Evolutionary conservation across 2,329 filamentous ascomycete species (phyloP).

Genomic region (Fusarium armeniacum): DNA sequence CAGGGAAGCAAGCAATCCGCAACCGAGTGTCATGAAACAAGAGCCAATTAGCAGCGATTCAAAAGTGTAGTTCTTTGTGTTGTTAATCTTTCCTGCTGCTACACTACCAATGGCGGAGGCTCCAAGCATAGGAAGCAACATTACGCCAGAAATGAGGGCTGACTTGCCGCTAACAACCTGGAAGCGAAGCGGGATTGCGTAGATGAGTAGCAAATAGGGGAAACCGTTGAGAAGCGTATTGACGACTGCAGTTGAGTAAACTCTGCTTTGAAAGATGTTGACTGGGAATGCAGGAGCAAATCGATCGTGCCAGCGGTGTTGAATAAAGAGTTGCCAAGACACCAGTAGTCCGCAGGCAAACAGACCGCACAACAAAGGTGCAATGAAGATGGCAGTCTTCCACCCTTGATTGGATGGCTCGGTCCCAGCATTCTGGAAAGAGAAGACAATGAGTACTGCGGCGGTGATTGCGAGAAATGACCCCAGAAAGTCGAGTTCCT

Average conservation of each 20-base stretch:
- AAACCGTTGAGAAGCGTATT: constrained; percentile 66
- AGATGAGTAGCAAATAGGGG: constrained; percentile 64
- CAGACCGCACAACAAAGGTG: constrained; percentile 50
- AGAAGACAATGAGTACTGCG: constrained; percentile 68
- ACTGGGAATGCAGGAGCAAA: constrained; percentile 62
- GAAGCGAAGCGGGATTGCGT: constrained; percentile 63
- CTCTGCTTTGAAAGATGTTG: constrained; percentile 61
- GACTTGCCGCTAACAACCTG: constrained; percentile 65
- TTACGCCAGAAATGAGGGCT: constrained; percentile 62
- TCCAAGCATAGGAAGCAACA: constrained; percentile 68
- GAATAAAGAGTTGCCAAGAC: constrained; percentile 50
- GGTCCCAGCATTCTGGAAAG: constrained; percentile 67
- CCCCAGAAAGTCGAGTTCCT: constrained; percentile 67
- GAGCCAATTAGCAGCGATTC: constrained; percentile 62
- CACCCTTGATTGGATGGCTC: constrained; percentile 56
- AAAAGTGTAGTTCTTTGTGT: constrained; percentile 57
- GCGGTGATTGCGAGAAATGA: constrained; percentile 67
- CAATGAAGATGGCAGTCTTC: constrained; percentile 56
- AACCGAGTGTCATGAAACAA: constrained; percentile 61
- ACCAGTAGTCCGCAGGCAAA: constrained; percentile 50
- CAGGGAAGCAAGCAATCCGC: constrained; percentile 61
- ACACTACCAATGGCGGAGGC: constrained; percentile 62
- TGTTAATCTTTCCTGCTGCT: constrained; percentile 60
- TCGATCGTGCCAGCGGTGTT: constrained; percentile 47
- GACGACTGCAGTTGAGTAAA: constrained; percentile 59